These are phyloP conservation scores for Fusarium graminum DNA, from an alignment of 2,329 filamentous ascomycete species.

Conservation along the genomic window DNA sequence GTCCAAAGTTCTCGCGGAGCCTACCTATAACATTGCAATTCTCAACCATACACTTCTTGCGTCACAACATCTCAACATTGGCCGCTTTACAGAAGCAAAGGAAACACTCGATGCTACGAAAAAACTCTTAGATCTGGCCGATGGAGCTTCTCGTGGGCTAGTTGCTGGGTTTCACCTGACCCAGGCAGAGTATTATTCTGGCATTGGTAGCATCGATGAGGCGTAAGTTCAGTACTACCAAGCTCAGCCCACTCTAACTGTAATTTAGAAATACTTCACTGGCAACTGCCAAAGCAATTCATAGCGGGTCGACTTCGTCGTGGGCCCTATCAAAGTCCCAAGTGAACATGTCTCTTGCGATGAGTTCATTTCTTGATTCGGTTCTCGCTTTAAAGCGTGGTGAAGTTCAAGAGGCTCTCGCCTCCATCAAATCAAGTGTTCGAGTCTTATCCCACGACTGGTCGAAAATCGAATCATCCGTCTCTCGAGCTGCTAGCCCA, in stretches of 20 bases:
- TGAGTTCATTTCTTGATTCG: constrained; percentile 69
- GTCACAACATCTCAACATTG: constrained; percentile 66
- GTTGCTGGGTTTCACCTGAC: constrained; percentile 73
- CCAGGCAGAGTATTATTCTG: constrained; percentile 79
- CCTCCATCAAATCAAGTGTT: constrained; percentile 69
- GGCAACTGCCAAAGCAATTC: constrained; percentile 57
- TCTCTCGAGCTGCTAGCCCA: constrained; percentile 33
- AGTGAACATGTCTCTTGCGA: constrained; percentile 50
- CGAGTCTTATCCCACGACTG: constrained; percentile 69
- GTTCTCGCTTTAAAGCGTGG: constrained; percentile 73
- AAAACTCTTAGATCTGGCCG: constrained; percentile 57
- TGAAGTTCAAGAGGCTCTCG: constrained; percentile 69
- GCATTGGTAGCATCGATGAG: constrained; percentile 74
- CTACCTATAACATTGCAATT: constrained; percentile 58
- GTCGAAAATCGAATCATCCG: constrained; percentile 61
- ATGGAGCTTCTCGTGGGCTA: constrained; percentile 56
- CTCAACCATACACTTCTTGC: constrained; percentile 63
- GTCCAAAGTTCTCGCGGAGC: constrained; percentile 54
- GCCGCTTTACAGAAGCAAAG: constrained; percentile 64
- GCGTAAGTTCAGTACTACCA: constrained; percentile 56
- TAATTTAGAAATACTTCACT: constrained; percentile 50
- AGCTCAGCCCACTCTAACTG: constrained; percentile 25
- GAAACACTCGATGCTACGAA: constrained; percentile 70
- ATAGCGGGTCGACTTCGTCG: constrained; percentile 47
- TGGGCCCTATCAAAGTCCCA: constrained; percentile 55